Conservation (phyloP, 257 asterid species). For the Rhazya stricta region DNA sequence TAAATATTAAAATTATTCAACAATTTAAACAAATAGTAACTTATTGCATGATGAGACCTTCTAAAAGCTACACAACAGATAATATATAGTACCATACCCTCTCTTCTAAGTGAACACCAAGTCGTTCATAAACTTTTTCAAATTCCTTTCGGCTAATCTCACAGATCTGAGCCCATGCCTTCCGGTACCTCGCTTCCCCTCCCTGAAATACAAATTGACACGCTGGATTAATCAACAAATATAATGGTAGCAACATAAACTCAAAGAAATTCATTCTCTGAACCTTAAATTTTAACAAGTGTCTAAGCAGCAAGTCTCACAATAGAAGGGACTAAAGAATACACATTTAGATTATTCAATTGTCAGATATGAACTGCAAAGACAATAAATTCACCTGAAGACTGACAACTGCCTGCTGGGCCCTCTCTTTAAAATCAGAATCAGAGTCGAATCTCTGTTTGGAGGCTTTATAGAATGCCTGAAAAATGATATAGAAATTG, state of each 20-base stretch:
- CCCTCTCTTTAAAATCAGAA: slow-evolving; percentile 75
- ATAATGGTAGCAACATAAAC: not conserved
- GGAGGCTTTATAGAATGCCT: slow-evolving; percentile 87
- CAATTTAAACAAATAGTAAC: not conserved
- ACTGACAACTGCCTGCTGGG: slow-evolving; percentile 87
- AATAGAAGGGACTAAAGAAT: not conserved
- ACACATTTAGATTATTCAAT: not conserved
- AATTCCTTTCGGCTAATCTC: slow-evolving; percentile 75
- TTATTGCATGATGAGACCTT: not conserved
- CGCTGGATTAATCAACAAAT: slow-evolving; percentile 7
- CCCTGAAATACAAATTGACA: slow-evolving; percentile 38
- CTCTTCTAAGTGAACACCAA: slow-evolving; percentile 75
- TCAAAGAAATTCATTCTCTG: not conserved
- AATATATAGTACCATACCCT: slow-evolving; percentile 40
- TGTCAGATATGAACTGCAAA: not conserved
- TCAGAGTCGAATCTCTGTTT: slow-evolving; percentile 77
- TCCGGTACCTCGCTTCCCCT: slow-evolving; percentile 69
- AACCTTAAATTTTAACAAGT: not conserved
- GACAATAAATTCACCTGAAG: slow-evolving; percentile 60
- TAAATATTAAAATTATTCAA: not conserved
- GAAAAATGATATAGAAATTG: slow-evolving; percentile 14
- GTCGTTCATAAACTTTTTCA: slow-evolving; percentile 62
- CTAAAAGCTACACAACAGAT: slow-evolving; percentile 8
- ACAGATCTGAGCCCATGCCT: slow-evolving; percentile 85
- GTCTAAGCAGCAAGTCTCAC: not conserved